Percentiles rank a stretch among this genome's conserved stretches.
Evolutionary conservation across 345 rosid species (phyloP).

Genomic region (Zanthoxylum bungeanum): DNA sequence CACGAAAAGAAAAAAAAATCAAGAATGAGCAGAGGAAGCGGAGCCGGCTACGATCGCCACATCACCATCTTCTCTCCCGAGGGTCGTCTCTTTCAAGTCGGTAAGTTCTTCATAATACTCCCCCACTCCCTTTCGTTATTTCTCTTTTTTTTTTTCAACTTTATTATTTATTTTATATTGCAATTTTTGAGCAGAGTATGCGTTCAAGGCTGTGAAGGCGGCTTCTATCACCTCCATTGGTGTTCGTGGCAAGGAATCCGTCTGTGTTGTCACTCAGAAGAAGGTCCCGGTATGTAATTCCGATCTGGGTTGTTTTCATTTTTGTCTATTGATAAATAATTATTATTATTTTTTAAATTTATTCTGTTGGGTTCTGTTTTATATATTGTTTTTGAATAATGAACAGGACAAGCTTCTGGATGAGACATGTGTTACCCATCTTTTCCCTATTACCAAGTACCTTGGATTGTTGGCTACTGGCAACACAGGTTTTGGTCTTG

Average conservation of each 20-base stretch:
- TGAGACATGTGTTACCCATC: slow-evolving; percentile 86
- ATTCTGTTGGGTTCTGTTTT: slow-evolving; percentile 2
- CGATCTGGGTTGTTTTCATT: not conserved
- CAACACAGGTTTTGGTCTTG: slow-evolving; percentile 86
- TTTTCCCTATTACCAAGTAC: slow-evolving; percentile 82
- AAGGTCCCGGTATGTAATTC: slow-evolving; percentile 82
- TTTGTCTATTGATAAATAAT: too few species aligned
- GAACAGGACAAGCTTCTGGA: slow-evolving; percentile 97
- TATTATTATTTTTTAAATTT: not conserved
- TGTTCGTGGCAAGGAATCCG: slow-evolving; percentile 93
- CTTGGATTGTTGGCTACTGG: slow-evolving; percentile 96
- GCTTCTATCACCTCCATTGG: slow-evolving; percentile 93
- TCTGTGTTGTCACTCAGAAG: slow-evolving; percentile 97
- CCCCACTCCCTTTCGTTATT: not conserved
- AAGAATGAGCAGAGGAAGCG: slow-evolving; percentile 76
- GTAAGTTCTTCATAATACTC: slow-evolving; percentile 28
- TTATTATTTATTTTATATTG: too few species aligned
- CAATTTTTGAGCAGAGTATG: slow-evolving; percentile 77
- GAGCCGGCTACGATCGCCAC: slow-evolving; percentile 86
- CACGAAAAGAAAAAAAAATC: not conserved
- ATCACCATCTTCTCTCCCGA: slow-evolving; percentile 89
- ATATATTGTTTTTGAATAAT: slow-evolving; percentile 29
- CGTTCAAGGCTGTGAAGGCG: slow-evolving; percentile 97
- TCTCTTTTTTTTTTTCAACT: not conserved
- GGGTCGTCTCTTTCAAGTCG: slow-evolving; percentile 92